Evolutionary conservation across 768 basidiomycete species (phyloP), one percentile per base, ranked within the genome.

Genomic region (Suillus occidentalis): DNA sequence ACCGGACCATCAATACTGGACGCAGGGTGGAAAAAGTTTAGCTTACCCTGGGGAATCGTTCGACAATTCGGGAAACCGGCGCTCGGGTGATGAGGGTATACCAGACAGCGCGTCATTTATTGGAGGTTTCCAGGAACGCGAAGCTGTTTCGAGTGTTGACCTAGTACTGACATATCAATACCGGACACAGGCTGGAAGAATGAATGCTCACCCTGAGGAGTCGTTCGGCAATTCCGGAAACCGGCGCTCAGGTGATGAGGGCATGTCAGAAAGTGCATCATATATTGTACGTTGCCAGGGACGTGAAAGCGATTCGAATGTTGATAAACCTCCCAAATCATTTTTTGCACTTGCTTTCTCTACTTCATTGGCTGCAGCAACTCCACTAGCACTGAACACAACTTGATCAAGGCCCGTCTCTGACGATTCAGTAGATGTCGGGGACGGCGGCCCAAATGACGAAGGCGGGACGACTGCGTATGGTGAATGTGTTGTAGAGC

Each of bases 371-470:
- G 7, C 18, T 59, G 18, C 18, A 20, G 22, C 58, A 6, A 28
- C 18, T 42, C 16, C 40, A 40, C 18, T 18, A 20, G 49, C 53
- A 70, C 72, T 72, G 36, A 69, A 75, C 68, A 60, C 70, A 59
- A 82, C 72, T 63, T 77, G 78, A 2, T 74, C 73, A 20, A 81
- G 82, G 1, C 85, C 83, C 57, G 90, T 75, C 55, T 73, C 79
- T 3, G 89, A 87, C 16, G 89, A 87, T 18, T 86, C 82, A 2
- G 89, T 89, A 10, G 90, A 88, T 2, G 85, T 81, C 4, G 91
- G 91, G 1, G 92, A 92, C 5, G 92, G 89, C 40, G 91, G 90
- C 3, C 90, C 91, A 20, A 94, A 79, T 39, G 85, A 85, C 5
- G 90, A 89, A 2, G 88, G 83, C 0, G 89, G 85, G 12, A 94